Evolutionary conservation across 225 moss, liverwort and hornwort species (phyloP), one percentile per base, ranked within the genome.

Genomic region (Bryoerythrophyllum caledonicum): DNA sequence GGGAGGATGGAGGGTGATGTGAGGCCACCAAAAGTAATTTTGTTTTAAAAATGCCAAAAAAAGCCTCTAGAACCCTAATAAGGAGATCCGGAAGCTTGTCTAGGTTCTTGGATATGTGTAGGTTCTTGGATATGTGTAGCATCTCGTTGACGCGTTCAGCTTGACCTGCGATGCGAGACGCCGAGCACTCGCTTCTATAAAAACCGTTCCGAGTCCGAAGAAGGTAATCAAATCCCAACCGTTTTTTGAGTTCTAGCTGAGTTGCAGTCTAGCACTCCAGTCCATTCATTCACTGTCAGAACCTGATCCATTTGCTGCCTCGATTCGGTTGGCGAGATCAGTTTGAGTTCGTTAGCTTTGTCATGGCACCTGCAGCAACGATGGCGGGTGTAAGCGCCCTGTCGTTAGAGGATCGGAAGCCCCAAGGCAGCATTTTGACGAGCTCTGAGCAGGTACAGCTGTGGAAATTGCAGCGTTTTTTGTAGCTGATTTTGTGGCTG

Each of bases 391-490:
- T 11, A 53, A 74, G 25, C 43, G 41, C 37, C 59, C 21, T 73
- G 51, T 25, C 79, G 2, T 0, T 11, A 48, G 73, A 67, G 52
- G 73, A 79, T 10, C 48, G 19, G 19, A 17, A 68, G 13, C 24
- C 61, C 41, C 52, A 30, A 12, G 54, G 68, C 8, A 8, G 32
- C 0, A 62, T 79, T 25, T 44, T 53, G 3, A 34, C 40, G 2
- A 79, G 68, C 7, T 68, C 38, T 16, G 79, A 79, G 17, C 68
- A 79, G 79, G 79, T 79, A 53, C 73, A 24, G 19, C 2, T 32
- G 7, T n/a, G 52, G 27, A 49, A 19, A 49, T 67, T 51, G 11
- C 2, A 10, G 37, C 16, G n/a, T 17, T 11, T 21, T 41, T 24
- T 13, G 30, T 4, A 46, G 9, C 26, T 21, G 51, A n/a, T 10